Percentiles rank a stretch among this genome's conserved stretches.
phyloP scores from a whole-genome alignment of 1,284 basidiomycete genomes.

The Cerioporus squamosus region DNA sequence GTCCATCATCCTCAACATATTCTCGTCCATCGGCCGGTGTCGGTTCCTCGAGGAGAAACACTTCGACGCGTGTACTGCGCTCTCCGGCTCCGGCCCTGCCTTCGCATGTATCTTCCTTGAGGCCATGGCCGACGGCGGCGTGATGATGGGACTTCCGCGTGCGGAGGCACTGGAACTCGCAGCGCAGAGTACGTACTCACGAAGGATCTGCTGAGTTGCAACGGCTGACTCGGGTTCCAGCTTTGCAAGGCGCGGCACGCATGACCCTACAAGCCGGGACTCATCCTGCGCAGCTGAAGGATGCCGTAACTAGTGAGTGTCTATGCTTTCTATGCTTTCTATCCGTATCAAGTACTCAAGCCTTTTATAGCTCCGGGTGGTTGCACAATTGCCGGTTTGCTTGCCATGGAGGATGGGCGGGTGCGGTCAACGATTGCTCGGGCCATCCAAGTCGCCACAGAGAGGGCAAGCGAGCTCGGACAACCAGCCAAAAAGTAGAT shows the following conservation, averaged over 20 bases:
- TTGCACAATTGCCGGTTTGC: slow-evolving; percentile 96
- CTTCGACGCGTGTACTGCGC: slow-evolving; percentile 97
- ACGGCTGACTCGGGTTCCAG: slow-evolving; percentile 45
- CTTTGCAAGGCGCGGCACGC: slow-evolving; percentile 94
- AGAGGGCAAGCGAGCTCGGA: slow-evolving; percentile 83
- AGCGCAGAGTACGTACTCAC: slow-evolving; percentile 81
- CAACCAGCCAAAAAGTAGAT: slow-evolving; percentile 34
- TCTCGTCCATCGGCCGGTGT: slow-evolving; percentile 93
- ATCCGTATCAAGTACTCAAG: not conserved
- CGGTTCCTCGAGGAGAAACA: slow-evolving; percentile 96
- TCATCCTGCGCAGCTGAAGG: slow-evolving; percentile 97
- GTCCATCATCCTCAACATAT: slow-evolving; percentile 88
- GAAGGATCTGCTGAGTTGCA: not conserved
- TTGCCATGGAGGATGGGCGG: slow-evolving; percentile 94
- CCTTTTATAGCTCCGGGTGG: slow-evolving; percentile 85
- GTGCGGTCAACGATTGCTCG: slow-evolving; percentile 96
- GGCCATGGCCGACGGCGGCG: slow-evolving; percentile 98
- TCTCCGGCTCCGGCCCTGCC: slow-evolving; percentile 95
- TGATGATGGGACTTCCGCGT: slow-evolving; percentile 99
- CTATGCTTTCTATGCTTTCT: not conserved
- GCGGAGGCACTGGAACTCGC: slow-evolving; percentile 94
- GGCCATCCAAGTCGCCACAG: slow-evolving; percentile 92
- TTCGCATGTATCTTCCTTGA: slow-evolving; percentile 98
- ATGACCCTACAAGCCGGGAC: slow-evolving; percentile 90
- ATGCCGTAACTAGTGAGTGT: slow-evolving; percentile 91